Evolutionary conservation across 2,329 filamentous ascomycete genomes (phyloP), one percentile per base, ranked within the genome.

Genomic region (Penicillium occitanis): DNA sequence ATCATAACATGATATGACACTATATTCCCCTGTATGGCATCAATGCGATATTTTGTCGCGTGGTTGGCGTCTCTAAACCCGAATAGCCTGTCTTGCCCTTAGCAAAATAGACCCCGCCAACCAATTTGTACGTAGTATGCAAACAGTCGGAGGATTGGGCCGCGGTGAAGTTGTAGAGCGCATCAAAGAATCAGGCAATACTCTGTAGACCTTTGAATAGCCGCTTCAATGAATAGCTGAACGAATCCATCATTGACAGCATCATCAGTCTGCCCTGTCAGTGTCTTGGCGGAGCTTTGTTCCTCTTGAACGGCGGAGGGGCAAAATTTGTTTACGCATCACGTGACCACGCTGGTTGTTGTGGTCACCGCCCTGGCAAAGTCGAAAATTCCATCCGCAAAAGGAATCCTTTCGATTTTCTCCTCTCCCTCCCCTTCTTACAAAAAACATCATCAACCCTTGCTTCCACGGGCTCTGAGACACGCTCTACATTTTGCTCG

Each of bases 321-420:
- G 67, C 65, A 69, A 68, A 68, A 50, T 48, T 61, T 55, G 46
- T 51, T 19, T 63, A 25, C 17, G 5, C 1, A n/a, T 68, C 69
- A 70, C 69, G 69, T 70, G 69, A 69, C 61, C 2, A 1, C 1
- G 5, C 35, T 5, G 44, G 42, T 63, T 11, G 48, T 60, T 40
- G 63, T 67, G 64, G 68, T 70, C 69, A 69, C 68, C 68, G 68
- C 66, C 60, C 64, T 60, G 64, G 64, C 64, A 57, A 60, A 30
- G 60, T 66, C 69, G 74, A 74, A 73, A 75, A 72, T 74, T 74
- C 73, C 71, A 74, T 78, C 75, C 70, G 69, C 71, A 71, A 66
- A 65, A 58, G 63, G 42, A 61, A 64, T 65, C 50, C 53, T 53
- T 53, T 67, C 67, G 69, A 68, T 65, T 74, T 70, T 28, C 28